These are phyloP conservation scores for Penicillium lividum DNA, from an alignment of 495 filamentous ascomycete genomes.

Conservation along the genomic window DNA sequence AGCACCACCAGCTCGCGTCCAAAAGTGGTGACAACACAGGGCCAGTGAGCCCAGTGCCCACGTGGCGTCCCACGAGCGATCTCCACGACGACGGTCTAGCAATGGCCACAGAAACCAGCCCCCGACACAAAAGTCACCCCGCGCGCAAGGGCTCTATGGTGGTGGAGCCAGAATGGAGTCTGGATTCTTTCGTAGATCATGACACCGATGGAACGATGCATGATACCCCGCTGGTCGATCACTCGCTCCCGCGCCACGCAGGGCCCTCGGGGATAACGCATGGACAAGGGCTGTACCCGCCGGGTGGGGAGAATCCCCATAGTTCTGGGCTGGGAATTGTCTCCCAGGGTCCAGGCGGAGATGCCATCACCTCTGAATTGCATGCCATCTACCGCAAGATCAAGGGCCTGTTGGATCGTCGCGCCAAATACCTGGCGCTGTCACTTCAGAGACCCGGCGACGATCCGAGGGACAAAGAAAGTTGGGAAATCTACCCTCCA, in stretches of 20 bases:
- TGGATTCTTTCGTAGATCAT: slow-evolving; percentile 9
- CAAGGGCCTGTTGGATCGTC: slow-evolving; percentile 76
- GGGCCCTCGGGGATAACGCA: slow-evolving; percentile 47
- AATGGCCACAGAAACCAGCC: slow-evolving; percentile 10
- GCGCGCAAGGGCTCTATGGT: slow-evolving; percentile 18
- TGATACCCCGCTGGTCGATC: slow-evolving; percentile 39
- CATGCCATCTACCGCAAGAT: slow-evolving; percentile 84
- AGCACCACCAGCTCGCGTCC: slow-evolving; percentile 69
- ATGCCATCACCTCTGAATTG: slow-evolving; percentile 77
- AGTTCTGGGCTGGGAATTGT: slow-evolving; percentile 54
- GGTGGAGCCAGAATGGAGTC: slow-evolving; percentile 19
- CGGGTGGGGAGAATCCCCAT: slow-evolving; percentile 50
- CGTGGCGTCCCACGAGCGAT: slow-evolving; percentile 17
- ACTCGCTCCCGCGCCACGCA: slow-evolving; percentile 46
- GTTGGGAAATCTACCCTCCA: slow-evolving; percentile 87
- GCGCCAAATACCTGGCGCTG: slow-evolving; percentile 85
- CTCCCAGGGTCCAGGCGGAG: slow-evolving; percentile 55
- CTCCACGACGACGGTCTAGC: slow-evolving; percentile 11
- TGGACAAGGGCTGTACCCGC: slow-evolving; percentile 45
- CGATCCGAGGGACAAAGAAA: slow-evolving; percentile 82
- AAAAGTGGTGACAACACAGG: slow-evolving; percentile 22
- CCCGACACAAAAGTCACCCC: slow-evolving; percentile 12
- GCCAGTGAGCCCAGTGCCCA: slow-evolving; percentile 22
- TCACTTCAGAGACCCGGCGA: slow-evolving; percentile 77
- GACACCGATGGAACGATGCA: slow-evolving; percentile 9